Base-by-base conservation (phyloP, 1,284 basidiomycete species). In the Kalmanozyma brasiliensis region DNA sequence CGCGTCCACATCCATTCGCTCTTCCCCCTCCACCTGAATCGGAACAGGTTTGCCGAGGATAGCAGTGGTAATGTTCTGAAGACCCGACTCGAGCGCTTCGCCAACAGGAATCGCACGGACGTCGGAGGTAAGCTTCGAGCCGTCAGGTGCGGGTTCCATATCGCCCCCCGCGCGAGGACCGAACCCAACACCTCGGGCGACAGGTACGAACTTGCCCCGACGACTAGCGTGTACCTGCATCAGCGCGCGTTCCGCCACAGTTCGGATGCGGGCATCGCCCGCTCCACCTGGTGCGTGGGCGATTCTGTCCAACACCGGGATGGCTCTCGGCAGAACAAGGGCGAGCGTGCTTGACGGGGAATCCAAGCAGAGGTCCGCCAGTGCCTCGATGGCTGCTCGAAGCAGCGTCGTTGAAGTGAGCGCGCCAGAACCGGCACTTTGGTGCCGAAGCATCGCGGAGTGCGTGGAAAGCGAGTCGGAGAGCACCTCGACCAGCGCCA, bases 401-500 rank as follows among this genome's bases (percentile, higher is more conserved):
- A 71, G 40, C 45, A 71, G 32, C 1, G 53, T 47, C 0, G 23
- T 26, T 0, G 38, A 26, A 1, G 53, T 55, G 0, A 58, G 68
- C 4, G 62, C 52, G 1, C 42, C 29, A 9, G 32, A 8, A 8
- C 63, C 63, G 16, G 52, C 47, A 19, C 47, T 52, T 7, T 47
- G 26, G 19, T 24, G 43, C 30, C 49, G 52, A 14, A 59, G 34
- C 1, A 9, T 38, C n/a, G 55, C 41, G 5, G 67, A 61, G n/a
- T 44, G 14, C 14, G 55, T 40, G 17, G 20, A 32, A 24, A 52
- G 41, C 13, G 67, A 66, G 20, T 68, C 67, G n/a, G 67, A 30
- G 1, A 73, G 55, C 14, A 62, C 59, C 43, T 77, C 75, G 13
- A 64, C 52, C 2, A 73, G 37, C 13, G 67, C 70, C 3, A 75